Percentiles rank a stretch among this genome's conserved stretches.
Evolutionary conservation across 768 basidiomycete species (phyloP).

Genomic region (Paxillus ammoniavirescens): DNA sequence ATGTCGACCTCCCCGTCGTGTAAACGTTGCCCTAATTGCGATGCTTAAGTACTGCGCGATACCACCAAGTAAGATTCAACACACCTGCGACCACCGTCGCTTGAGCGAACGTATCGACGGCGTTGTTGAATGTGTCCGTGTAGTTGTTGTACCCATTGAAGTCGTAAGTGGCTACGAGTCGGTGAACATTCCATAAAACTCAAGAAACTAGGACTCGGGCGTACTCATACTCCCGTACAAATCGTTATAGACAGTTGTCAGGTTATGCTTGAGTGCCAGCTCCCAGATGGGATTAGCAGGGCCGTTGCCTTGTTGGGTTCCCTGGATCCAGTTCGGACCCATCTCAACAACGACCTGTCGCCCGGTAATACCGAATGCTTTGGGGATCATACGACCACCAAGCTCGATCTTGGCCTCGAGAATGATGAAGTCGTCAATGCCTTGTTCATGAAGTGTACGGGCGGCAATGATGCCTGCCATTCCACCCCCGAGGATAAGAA

Average conservation of each 20-base stretch:
- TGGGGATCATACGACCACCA: slow-evolving; percentile 58
- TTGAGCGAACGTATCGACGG: slow-evolving; percentile 38
- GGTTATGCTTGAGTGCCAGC: slow-evolving; percentile 53
- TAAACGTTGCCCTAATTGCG: slow-evolving; percentile 12
- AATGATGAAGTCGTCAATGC: slow-evolving; percentile 57
- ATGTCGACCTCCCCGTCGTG: slow-evolving; percentile 43
- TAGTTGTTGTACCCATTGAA: slow-evolving; percentile 49
- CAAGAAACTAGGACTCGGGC: slow-evolving; percentile 16
- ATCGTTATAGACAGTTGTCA: slow-evolving; percentile 46
- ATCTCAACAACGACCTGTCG: slow-evolving; percentile 48
- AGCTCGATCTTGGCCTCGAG: slow-evolving; percentile 58
- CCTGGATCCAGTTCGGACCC: slow-evolving; percentile 64
- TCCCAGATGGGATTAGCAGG: slow-evolving; percentile 58
- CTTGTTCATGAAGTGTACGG: slow-evolving; percentile 51
- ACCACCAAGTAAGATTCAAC: neutral
- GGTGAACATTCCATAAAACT: neutral
- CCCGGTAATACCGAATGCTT: slow-evolving; percentile 39
- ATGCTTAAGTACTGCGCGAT: slow-evolving; percentile 33
- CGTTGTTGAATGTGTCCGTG: slow-evolving; percentile 40
- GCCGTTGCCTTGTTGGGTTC: slow-evolving; percentile 46
- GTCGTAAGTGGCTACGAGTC: slow-evolving; percentile 51
- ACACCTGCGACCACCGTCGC: slow-evolving; percentile 48
- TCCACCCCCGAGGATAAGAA: slow-evolving; percentile 66
- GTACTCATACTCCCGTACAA: slow-evolving; percentile 44
- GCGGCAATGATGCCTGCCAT: slow-evolving; percentile 67